A percentile compares a stretch with the other conserved stretches of the same genome.
These are phyloP conservation scores for Lodderomyces elongisporus DNA, from an alignment of 1,139 yeast species.

Conservation along the genomic window DNA sequence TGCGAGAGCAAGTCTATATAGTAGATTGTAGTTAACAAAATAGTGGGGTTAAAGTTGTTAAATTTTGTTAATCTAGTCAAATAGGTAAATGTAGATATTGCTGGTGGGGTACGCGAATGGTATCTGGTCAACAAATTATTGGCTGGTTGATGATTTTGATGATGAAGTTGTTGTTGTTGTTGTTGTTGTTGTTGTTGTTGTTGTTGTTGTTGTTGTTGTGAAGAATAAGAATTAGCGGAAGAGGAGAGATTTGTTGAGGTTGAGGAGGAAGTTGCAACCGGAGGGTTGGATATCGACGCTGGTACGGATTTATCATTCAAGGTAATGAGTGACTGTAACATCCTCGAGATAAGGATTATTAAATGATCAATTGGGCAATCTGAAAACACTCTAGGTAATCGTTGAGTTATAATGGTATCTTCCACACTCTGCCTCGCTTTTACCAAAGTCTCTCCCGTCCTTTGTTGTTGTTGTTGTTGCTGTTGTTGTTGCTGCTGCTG, in stretches of 20 bases:
- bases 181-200: too few species aligned
- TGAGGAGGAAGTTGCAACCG: conserved; percentile 2
- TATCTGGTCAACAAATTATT: conserved; percentile 62
- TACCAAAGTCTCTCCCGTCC: too few species aligned
- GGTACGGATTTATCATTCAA: conserved; percentile 60
- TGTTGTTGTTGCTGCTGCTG: too few species aligned
- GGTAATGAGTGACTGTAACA: conserved; percentile 67
- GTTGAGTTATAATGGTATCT: conserved; percentile 1
- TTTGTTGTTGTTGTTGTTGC: too few species aligned
- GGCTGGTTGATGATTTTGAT: conserved; percentile 12
- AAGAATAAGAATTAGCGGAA: too few species aligned
- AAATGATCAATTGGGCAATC: conserved; percentile 68
- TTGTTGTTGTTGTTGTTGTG: conserved; percentile 6
- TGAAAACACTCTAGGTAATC: conserved; percentile 55
- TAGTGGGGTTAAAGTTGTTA: conserved; percentile 79
- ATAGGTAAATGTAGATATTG: conserved; percentile 75
- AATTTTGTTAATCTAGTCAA: conserved; percentile 73
- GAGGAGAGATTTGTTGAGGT: conserved; percentile 13
- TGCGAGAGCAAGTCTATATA: conserved; percentile 82
- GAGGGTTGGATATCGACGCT: conserved; percentile 26
- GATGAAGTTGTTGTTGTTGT: background rate
- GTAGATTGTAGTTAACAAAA: conserved; percentile 74
- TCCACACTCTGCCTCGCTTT: background rate
- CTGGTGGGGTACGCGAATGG: conserved; percentile 90
- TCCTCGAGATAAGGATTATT: conserved; percentile 66